phyloP scores from a whole-genome alignment of 768 basidiomycete genomes.

The Auricularia heimuer region DNA sequence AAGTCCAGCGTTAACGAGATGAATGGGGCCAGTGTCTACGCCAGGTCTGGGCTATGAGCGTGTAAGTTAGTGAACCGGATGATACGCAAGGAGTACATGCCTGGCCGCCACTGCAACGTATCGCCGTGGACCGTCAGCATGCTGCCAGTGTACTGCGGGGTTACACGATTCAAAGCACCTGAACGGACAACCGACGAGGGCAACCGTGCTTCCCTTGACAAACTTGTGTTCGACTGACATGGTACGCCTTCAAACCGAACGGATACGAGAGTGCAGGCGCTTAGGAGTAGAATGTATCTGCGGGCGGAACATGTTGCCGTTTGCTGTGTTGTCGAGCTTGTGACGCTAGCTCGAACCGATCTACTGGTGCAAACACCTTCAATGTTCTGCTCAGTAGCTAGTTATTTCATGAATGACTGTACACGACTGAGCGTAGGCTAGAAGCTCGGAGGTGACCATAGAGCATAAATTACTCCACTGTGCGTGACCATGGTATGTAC shows the following conservation, averaged over 20 bases:
- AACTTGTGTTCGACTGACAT: not conserved
- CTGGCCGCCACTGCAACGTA: conserved; percentile 20
- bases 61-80: not conserved
- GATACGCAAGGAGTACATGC: conserved; percentile 6
- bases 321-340: too few species aligned
- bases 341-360: not conserved
- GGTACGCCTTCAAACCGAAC: not conserved
- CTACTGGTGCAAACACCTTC: not conserved
- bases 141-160: not conserved
- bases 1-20: conserved; percentile 81
- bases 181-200: conserved; percentile 86
- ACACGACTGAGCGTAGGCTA: not conserved
- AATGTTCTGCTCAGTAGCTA: not conserved
- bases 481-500: not conserved
- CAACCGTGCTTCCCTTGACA: not conserved
- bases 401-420: too few species aligned
- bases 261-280: not conserved
- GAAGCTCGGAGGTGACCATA: not conserved
- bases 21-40: conserved; percentile 82
- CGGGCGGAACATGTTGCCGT: not conserved
- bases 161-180: conserved; percentile 43
- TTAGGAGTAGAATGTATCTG: not conserved
- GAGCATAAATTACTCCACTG: not conserved
- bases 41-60: conserved; percentile 53
- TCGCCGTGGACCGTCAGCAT: not conserved